Evolutionary conservation across 257 asterid genomes (phyloP).

Genomic region (Solanum paucissectum): DNA sequence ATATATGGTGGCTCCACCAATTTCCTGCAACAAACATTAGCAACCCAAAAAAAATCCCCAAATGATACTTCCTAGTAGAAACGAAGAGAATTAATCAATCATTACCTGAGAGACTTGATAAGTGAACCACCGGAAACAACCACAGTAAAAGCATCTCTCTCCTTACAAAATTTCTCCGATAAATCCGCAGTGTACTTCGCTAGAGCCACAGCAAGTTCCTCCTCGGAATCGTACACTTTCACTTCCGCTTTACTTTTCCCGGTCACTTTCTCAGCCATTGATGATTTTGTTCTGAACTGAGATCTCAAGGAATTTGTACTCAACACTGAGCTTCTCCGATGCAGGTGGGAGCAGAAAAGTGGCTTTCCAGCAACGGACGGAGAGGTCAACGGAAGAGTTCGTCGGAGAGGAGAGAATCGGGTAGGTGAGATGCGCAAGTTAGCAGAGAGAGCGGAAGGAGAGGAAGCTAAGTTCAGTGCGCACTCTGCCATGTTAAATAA

Average conservation of each 20-base stretch:
- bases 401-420: slow-evolving; percentile 3
- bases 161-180: slow-evolving; percentile 21
- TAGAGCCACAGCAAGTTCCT: slow-evolving; percentile 49
- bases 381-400: slow-evolving; percentile 20
- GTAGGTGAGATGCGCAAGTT: slow-evolving; percentile 8
- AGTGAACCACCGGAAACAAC: slow-evolving; percentile 89
- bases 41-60: not conserved
- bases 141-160: slow-evolving; percentile 53
- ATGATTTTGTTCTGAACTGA: slow-evolving; percentile 20
- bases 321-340: not conserved
- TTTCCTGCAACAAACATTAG: slow-evolving; percentile 30
- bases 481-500: not conserved
- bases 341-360: slow-evolving; percentile 5
- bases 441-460: slow-evolving; percentile 15
- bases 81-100: not conserved
- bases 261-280: slow-evolving; percentile 54
- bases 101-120: slow-evolving; percentile 64
- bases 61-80: too few relatives aligned
- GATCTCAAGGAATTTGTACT: slow-evolving; percentile 4
- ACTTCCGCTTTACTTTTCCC: slow-evolving; percentile 43
- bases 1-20: slow-evolving; percentile 49
- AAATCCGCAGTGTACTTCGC: slow-evolving; percentile 63
- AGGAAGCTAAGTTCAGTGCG: slow-evolving; percentile 23
- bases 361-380: slow-evolving; percentile 8
- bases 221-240: slow-evolving; percentile 72